These are phyloP conservation scores for Populus alba DNA, from an alignment of 345 rosid species.

Conservation along the genomic window DNA sequence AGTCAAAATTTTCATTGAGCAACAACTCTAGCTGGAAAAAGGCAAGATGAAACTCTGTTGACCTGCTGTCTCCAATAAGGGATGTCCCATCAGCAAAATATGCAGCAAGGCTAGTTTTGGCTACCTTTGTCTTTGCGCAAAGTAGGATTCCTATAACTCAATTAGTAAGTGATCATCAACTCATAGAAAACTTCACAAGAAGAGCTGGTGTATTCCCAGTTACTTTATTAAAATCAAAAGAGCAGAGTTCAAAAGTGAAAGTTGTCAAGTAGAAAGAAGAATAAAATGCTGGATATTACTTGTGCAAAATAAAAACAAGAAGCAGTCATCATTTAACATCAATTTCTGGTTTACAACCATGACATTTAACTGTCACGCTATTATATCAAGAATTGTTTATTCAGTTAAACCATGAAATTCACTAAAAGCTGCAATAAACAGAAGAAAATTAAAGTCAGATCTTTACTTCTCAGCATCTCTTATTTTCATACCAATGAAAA, in stretches of 20 bases:
- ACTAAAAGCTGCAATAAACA: background rate
- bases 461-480: background rate
- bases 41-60: conserved; percentile 12
- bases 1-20: background rate
- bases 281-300: background rate
- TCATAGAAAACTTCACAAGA: background rate
- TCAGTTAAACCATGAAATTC: background rate
- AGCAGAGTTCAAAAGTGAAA: background rate
- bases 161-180: conserved; percentile 13
- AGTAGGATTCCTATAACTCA: conserved; percentile 67
- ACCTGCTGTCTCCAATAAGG: conserved; percentile 50
- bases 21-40: background rate
- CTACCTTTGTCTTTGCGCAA: conserved; percentile 83
- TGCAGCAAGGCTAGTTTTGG: conserved; percentile 69
- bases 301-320: background rate
- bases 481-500: background rate
- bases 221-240: background rate
- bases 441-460: background rate
- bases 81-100: conserved; percentile 87
- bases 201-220: background rate
- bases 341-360: background rate
- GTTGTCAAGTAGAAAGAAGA: background rate
- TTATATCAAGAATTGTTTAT: background rate
- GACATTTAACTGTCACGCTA: background rate
- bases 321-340: background rate